Conservation (phyloP, 306 rosid species). For the Neltuma alba region DNA sequence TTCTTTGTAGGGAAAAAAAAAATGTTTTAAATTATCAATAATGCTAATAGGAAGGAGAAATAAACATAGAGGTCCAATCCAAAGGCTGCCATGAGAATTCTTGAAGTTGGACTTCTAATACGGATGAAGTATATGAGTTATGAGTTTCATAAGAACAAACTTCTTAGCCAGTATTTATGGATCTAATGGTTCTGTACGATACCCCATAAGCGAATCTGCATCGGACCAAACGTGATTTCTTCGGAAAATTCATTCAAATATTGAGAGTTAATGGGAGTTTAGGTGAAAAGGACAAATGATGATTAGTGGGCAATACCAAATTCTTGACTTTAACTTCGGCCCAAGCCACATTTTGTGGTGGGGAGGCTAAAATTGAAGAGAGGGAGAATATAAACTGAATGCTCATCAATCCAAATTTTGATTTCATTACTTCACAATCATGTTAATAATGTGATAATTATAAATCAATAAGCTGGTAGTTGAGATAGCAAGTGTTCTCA, state of each 20-base stretch:
- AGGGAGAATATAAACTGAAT: background rate
- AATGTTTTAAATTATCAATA: background rate
- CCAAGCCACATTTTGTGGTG: background rate
- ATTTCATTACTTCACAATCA: background rate
- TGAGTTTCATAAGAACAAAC: too few relatives aligned
- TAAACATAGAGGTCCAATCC: background rate
- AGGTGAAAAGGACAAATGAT: background rate
- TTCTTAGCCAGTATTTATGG: background rate
- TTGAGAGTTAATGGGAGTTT: background rate
- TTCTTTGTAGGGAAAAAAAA: background rate
- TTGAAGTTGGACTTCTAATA: background rate
- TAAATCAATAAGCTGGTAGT: too few relatives aligned
- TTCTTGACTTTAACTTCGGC: background rate
- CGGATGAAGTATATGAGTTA: background rate
- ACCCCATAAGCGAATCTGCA: background rate
- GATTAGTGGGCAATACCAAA: background rate
- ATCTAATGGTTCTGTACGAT: conserved; percentile 26
- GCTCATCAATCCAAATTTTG: background rate
- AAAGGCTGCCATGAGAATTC: background rate
- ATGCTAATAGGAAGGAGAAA: background rate
- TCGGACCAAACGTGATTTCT: background rate
- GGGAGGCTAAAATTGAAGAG: background rate
- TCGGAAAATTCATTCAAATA: background rate
- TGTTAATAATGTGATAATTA: too few relatives aligned
- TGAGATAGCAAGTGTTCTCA: too few relatives aligned